Conservation (phyloP, 495 filamentous ascomycete genomes). For the Talaromyces trachyspermus region DNA sequence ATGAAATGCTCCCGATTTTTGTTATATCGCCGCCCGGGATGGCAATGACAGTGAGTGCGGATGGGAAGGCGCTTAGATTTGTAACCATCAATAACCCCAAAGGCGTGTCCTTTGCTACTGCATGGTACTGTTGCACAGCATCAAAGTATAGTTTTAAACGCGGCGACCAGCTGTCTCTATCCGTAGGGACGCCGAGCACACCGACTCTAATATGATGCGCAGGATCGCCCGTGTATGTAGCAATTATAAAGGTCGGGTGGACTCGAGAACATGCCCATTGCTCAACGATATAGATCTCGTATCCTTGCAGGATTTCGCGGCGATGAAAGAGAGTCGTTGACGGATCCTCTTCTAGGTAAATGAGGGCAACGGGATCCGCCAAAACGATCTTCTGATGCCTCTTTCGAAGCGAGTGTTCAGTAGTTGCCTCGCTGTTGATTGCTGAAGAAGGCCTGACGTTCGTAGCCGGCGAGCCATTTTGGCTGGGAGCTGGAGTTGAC, state of each 20-base stretch:
- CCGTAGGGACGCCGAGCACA: constrained; percentile 75
- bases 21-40: constrained; percentile 82
- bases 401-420: not conserved
- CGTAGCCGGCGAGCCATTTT: not conserved
- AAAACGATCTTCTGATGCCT: constrained; percentile 54
- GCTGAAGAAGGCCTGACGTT: constrained; percentile 12
- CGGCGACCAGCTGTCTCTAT: constrained; percentile 75
- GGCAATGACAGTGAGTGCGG: constrained; percentile 76
- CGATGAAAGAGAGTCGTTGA: constrained; percentile 68
- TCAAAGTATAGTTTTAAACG: constrained; percentile 77
- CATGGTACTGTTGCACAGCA: constrained; percentile 75
- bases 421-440: constrained; percentile 16
- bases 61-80: constrained; percentile 84
- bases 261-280: constrained; percentile 94
- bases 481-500: not conserved
- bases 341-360: constrained; percentile 85
- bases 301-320: constrained; percentile 62
- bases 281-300: constrained; percentile 91
- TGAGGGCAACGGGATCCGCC: constrained; percentile 66
- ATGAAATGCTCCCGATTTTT: constrained; percentile 78
- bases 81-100: constrained; percentile 88
- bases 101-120: constrained; percentile 70
- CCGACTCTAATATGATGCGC: constrained; percentile 69
- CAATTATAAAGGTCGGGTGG: constrained; percentile 86
- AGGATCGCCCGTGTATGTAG: constrained; percentile 85